Base-by-base conservation (phyloP, 2,329 filamentous ascomycete genomes). In the Colletotrichum endophyticum region DNA sequence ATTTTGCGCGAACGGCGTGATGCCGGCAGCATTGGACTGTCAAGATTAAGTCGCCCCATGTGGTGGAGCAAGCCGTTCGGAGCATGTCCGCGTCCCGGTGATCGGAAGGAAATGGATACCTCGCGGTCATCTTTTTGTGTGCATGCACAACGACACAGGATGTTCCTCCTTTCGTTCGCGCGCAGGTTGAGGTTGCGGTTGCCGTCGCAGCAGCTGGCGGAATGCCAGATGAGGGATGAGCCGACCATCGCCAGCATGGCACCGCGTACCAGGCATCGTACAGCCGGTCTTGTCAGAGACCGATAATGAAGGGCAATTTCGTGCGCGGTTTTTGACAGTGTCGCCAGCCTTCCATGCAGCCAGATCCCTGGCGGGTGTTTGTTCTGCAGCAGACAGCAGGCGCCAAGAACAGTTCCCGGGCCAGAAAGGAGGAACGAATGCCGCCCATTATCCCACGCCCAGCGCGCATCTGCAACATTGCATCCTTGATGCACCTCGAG, bases 351-450 rank as follows among this genome's bases (percentile, higher is more conserved):
- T 64, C 22, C 15, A 73, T 69, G 70, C 57, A 76, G 64, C 57
- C 56, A 66, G 16, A 66, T 73, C 73, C 72, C 70, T 69, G 59
- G 27, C 63, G n/a, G 32, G 25, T 59, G 56, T 68, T 73, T 66
- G 64, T 76, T 76, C 73, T 76, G 70, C 70, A 76, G 73, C 73
- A 76, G 73, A 68, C 62, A 63, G 28, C 70, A 63, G 44, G n/a
- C 63, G 73, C 73, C 73, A 73, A 73, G 70, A 39, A 32, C 63
- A 53, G 57, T 69, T 76, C 70, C 73, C 63, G 73, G 73, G 39
- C 64, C 57, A 76, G 57, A 73, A 59, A 25, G 57, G 44, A 76
- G 63, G 73, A 49, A 64, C 49, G 63, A 57, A 64, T 76, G 70
- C 64, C 70, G 73, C 70, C 70, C 70, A 68, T 67, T 76, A 59